Evolutionary conservation across 345 rosid genomes (phyloP), one percentile per base, ranked within the genome.

Genomic region (Cardamine chenopodiifolia): DNA sequence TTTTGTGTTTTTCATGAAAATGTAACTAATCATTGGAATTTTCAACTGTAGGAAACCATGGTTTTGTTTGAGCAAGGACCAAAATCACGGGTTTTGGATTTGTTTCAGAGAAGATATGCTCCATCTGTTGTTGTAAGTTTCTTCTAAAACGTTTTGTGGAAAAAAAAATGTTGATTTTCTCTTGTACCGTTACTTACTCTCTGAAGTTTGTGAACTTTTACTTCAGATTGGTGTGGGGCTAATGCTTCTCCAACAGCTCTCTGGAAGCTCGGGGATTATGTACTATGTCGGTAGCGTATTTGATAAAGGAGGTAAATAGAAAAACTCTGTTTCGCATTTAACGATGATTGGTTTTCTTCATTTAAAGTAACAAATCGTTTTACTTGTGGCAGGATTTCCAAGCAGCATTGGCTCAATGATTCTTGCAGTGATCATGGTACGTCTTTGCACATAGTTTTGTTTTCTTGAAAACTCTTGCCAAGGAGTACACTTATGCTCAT

Each of bases 21-120:
- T 9, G 3, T 61, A 39, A 54, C 28, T 73, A 34, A 53, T 45
- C 19, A 9, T 62, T 53, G 17, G 4, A 54, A 15, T 22, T 6
- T 9, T 9, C 42, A 65, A 55, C n/a, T 60, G 18, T 64, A 86
- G 88, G 85, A 78, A 35, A 74, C 77, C 20, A 81, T 81, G 55
- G 57, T 29, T 35, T 52, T 72, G 62, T 72, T 77, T 57, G 71
- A 80, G 28, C 47, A 73, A 42, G 66, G 71, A n/a, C 72, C 83
- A 14, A 73, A 75, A 70, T 65, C 73, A 15, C 42, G 66, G 34
- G 29, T 82, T 58, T 13, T 56, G 17, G 84, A 83, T n/a, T 39
- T 85, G 78, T 85, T 86, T 48, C 85, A 82, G 66, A 59, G 83
- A 52, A 82, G 78, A 82, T 83, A 86, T 57, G 82, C 85, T 60